Base-by-base conservation (phyloP, 139 green algal genomes). In the Chlorella sorokiniana region DNA sequence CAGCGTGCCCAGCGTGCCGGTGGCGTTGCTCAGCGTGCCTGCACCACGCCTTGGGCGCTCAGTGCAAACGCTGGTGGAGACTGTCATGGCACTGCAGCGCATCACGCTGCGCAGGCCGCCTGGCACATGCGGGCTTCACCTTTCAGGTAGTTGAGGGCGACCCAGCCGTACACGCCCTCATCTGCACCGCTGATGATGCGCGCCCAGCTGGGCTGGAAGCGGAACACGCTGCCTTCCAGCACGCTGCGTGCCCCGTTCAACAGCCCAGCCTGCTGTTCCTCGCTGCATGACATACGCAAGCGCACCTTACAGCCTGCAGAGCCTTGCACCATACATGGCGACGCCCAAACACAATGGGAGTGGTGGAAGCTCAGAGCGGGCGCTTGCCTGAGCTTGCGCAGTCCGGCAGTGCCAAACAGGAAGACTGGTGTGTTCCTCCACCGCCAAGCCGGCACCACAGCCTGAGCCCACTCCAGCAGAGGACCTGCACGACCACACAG, bases 161-260 rank as follows among this genome's bases (percentile, higher is more conserved):
- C 81, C 94, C 94, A 97, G 76, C 93, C 95, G 76, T 90, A 98
- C 35, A 95, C 72, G 37, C 91, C 95, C 86, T 98, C 95, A 22
- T 98, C 89, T 25, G 75, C 71, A 1, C 95, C 95, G 44, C 70
- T 91, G n/a, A 98, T 94, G n/a, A 95, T 88, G 4, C 76, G 78
- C 7, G 91, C 94, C 90, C 92, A 98, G 1, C 48, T 41, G 0
- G 76, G 67, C 48, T 92, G 51, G 73, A 98, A 98, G 45, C 87
- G 84, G 86, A 94, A 93, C 2, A 73, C 74, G 1, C 84, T 92
- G 27, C 4, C 22, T 0, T 25, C 23, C 38, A 97, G 81, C 33
- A 88, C 61, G 0, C 29, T 35, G 16, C 84, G 78, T 16, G 76
- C 67, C 3, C 83, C 79, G 0, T 45, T n/a, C 70, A 97, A 61